Evolutionary conservation across 2,329 filamentous ascomycete species (phyloP), one percentile per base, ranked within the genome.

Genomic region (Penicillium sp.): DNA sequence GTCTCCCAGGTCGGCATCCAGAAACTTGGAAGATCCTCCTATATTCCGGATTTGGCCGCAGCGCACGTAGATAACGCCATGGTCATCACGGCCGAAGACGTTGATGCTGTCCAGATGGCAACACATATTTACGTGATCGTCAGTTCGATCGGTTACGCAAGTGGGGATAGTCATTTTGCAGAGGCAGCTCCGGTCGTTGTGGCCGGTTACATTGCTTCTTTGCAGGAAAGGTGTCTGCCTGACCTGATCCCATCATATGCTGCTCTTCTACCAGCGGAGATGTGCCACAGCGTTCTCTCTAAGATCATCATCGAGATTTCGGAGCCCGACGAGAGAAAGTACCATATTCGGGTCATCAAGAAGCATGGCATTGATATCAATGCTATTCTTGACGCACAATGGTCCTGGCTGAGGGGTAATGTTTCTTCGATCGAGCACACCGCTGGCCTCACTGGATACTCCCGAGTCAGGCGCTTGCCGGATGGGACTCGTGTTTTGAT

Each of bases 231-330:
- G 16, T 86, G 87, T 37, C 86, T 95, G 57, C 87, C 90, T 61
- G 89, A 94, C 64, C 79, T 95, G 45, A 90, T 97, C 58, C 93
- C 95, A 0, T 81, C 96, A 0, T 99, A 99, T 75, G 93, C 91
- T 64, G 92, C 92, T 8, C 89, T 92, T 68, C 82, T 99, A 13
- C 83, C 86, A 10, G 79, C 82, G 6, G 80, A 86, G 13, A 84
- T 89, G 64, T 84, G 85, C 63, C 88, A 92, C 67, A 84, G 87
- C 57, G 88, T 89, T 16, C 83, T 99, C 52, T 91, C 89, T 59
- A 85, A 87, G 55, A 90, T 96, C 58, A 80, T 97, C 58, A 89
- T 93, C 53, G 86, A 91, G 49, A 84, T 97, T 57, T 83, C 84
- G 30, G 85, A 90, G 46, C 77, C 81, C 7, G 81, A 85, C 7